Base-by-base conservation (phyloP, 371 early-diverging fungal species). In the Blakeslea trispora region DNA sequence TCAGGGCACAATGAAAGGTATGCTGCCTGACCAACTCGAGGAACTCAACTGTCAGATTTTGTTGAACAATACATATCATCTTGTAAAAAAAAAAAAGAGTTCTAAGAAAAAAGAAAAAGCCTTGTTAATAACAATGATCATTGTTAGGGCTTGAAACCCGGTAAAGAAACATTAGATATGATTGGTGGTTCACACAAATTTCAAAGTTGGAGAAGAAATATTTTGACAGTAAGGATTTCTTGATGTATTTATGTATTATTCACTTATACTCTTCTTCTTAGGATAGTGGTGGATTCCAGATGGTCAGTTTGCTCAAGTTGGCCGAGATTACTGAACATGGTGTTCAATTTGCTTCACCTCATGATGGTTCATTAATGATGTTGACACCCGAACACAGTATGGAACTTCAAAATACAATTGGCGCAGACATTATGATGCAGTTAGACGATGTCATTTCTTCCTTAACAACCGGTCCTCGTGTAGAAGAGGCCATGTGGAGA, bases 391-490 rank as follows among this genome's bases (percentile, higher is more conserved):
- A 98, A 61, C 88, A 94, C 59, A 94, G 95, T 10, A 95, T 97
- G 72, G 80, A 82, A 8, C 79, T 96, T 63, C 98, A 98, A 69
- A 95, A 93, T 71, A 82, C 85, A n/a, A 93, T 98, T 63, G 96
- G 95, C 17, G 93, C 96, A 1, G 98, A 96, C 74, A 96, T 98
- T 45, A 94, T 97, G 80, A 97, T 98, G 97, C 98, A 97, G 67
- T 71, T 98, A 53, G 98, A 98, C 68, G 97, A 98, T 73, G 97
- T 98, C 15, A 94, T 96, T 4, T 91, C 94, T 19, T 92, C 96
- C 14, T 72, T 93, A 53, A 86, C 88, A 8, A 82, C 87, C 5
- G 90, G 93, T 3, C 84, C 89, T 5, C 84, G 92, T 57, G 91
- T 96, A 6, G 95, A 93, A 67, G 92, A 92, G 64, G 96, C 96